These are phyloP conservation scores for Fragilaria crotonensis DNA, from an alignment of 108 stramenopile species.

Conservation along the genomic window DNA sequence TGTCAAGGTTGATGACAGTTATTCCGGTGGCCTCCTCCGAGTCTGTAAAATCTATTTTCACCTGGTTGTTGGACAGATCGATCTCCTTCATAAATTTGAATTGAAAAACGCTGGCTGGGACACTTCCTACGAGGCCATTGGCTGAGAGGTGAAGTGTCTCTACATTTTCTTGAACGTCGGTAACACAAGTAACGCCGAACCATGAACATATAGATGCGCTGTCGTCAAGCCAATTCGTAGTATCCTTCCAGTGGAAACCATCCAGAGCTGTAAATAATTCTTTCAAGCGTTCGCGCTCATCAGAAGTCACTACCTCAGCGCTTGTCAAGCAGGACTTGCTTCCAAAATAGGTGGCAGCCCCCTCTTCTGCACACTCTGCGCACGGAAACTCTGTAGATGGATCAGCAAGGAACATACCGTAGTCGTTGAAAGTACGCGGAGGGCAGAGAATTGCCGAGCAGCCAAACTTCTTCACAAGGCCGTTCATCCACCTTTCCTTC, in stretches of 20 bases:
- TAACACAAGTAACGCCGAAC: conserved; percentile 37
- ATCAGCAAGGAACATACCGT: conserved; percentile 43
- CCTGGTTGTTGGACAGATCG: conserved; percentile 39
- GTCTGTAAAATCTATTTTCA: conserved; percentile 54
- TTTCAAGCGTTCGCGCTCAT: conserved; percentile 41
- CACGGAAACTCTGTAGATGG: conserved; percentile 14
- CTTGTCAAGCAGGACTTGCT: conserved; percentile 29
- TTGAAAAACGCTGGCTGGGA: conserved; percentile 33
- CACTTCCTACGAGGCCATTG: conserved; percentile 51
- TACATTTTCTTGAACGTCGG: conserved; percentile 12
- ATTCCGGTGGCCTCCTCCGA: conserved; percentile 37
- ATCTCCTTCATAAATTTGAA: conserved; percentile 19
- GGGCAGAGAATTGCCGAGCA: conserved; percentile 73
- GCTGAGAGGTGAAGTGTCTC: conserved; percentile 33
- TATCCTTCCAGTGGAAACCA: conserved; percentile 28
- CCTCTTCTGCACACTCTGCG: conserved; percentile 27
- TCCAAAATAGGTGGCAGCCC: conserved; percentile 44
- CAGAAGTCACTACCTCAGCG: conserved; percentile 15
- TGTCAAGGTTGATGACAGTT: conserved; percentile 23
- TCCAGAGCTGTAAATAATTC: conserved; percentile 27
- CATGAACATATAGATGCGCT: conserved; percentile 33
- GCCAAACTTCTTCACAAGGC: conserved; percentile 31
- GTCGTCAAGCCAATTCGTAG: conserved; percentile 26
- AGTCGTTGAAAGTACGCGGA: conserved; percentile 42
- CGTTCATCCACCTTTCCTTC: conserved; percentile 33